These are phyloP conservation scores for Forsythia suspensa DNA, from an alignment of 257 asterid species.

Conservation along the genomic window DNA sequence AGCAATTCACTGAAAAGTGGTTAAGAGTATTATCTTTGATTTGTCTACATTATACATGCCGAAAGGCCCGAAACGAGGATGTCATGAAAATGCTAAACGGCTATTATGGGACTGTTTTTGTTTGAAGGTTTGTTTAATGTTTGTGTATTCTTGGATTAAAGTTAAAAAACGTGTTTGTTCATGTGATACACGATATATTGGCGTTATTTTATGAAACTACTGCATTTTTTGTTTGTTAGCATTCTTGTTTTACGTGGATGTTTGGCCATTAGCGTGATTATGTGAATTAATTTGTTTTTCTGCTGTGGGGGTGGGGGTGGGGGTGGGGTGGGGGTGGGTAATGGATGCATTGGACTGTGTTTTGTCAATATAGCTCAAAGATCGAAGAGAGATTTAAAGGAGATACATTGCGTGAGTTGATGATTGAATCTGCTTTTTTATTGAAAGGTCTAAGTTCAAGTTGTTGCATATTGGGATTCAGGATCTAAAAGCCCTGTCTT, in stretches of 20 bases:
- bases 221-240: constrained; percentile 25
- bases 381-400: constrained; percentile 29
- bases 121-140: constrained; percentile 1
- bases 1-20: neutral
- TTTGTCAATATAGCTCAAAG: constrained; percentile 21
- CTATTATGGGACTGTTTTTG: neutral
- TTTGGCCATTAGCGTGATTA: too few relatives aligned
- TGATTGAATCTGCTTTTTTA: constrained; percentile 58
- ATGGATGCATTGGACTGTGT: neutral
- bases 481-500: constrained; percentile 26
- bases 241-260: constrained; percentile 8
- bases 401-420: neutral
- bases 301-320: neutral
- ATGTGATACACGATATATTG: constrained; percentile 2
- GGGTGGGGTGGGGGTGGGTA: neutral
- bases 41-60: constrained; percentile 30
- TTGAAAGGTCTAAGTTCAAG: constrained; percentile 30
- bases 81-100: neutral
- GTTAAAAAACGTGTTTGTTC: neutral
- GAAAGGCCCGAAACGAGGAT: constrained; percentile 17
- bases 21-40: constrained; percentile 11
- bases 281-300: too few relatives aligned
- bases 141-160: neutral
- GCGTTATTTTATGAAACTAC: constrained; percentile 1
- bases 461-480: constrained; percentile 41